Conservation (phyloP, 345 rosid genomes). For the Gossypium australe region DNA sequence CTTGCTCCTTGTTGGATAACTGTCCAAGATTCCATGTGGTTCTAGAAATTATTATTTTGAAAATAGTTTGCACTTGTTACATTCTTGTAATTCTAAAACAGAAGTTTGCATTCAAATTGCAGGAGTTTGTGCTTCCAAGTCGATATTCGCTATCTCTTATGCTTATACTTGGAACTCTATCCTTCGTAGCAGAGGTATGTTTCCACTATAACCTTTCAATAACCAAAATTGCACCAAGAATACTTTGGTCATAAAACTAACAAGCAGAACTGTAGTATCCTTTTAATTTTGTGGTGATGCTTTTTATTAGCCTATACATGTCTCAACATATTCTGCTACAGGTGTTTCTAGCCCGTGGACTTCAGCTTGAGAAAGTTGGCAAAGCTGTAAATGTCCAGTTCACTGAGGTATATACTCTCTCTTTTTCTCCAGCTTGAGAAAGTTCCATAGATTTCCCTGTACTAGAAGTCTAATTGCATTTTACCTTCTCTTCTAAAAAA, state of each 20-base stretch:
- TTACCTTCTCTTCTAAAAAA: no score
- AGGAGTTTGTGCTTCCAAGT: conserved; percentile 71
- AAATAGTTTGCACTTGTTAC: background rate
- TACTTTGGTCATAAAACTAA: background rate
- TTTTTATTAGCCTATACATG: background rate
- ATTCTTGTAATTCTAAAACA: background rate
- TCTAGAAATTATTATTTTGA: background rate
- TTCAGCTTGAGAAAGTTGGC: conserved; percentile 85
- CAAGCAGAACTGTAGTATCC: background rate
- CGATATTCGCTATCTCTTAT: conserved; percentile 42
- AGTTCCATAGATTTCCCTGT: no score
- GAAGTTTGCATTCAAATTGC: conserved; percentile 16
- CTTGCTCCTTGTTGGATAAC: background rate
- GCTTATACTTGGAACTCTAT: conserved; percentile 56
- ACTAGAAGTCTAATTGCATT: no score
- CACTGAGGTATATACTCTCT: conserved; percentile 42
- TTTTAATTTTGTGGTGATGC: background rate
- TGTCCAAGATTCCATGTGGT: background rate
- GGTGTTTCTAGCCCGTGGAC: conserved; percentile 76
- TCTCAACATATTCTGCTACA: conserved; percentile 20
- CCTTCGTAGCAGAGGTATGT: conserved; percentile 74
- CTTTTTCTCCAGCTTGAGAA: background rate
- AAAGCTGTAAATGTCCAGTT: conserved; percentile 66
- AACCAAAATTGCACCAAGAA: background rate
- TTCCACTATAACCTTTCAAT: background rate